Evolutionary conservation across 2,329 filamentous ascomycete species (phyloP), one percentile per base, ranked within the genome.

Genomic region (Allantophomopsis cytisporea): DNA sequence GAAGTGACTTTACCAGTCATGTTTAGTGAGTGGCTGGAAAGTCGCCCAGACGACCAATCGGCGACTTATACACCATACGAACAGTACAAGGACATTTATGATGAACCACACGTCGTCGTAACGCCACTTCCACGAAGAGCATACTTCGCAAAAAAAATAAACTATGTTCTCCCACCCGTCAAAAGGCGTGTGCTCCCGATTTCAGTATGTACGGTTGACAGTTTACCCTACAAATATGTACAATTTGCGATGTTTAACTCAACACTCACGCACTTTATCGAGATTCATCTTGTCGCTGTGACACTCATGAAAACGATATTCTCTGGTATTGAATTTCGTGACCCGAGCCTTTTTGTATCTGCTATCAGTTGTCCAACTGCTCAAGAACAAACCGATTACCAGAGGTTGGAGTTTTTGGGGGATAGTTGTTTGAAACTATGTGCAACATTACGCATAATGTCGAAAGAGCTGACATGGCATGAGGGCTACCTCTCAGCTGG

Each of bases 321-420:
- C 2, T 52, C 55, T 12, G 54, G 61, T 2, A 57, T 86, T 1
- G 52, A 55, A 0, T 69, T 89, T 30, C 55, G 56, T 0, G 58
- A 81, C 45, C 46, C 73, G 3, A 57, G 61, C 1, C 60, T 81
- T 28, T 53, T 93, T 0, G 54, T 76, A 1, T 77, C 74, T 8
- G 86, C 88, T 1, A 79, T 93, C 37, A 83, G 72, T 38, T 65
- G 83, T 1, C 73, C 78, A 0, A 66, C 65, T 2, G 76, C 83
- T 0, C 53, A 58, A 2, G 75, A 78, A 36, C 55, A 61, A 1
- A 68, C 66, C 0, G 71, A 94, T 46, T 95, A 95, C 53, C 82
- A 96, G 50, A 68, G 82, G 2, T 63, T 94, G 0, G 91, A 96
- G 54, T 93, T 93, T 48, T 62, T 95, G 0, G 91, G 91, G 0